Evolutionary conservation across 371 early-diverging fungal genomes (phyloP).

Genomic region (Chytridium lagenaria): DNA sequence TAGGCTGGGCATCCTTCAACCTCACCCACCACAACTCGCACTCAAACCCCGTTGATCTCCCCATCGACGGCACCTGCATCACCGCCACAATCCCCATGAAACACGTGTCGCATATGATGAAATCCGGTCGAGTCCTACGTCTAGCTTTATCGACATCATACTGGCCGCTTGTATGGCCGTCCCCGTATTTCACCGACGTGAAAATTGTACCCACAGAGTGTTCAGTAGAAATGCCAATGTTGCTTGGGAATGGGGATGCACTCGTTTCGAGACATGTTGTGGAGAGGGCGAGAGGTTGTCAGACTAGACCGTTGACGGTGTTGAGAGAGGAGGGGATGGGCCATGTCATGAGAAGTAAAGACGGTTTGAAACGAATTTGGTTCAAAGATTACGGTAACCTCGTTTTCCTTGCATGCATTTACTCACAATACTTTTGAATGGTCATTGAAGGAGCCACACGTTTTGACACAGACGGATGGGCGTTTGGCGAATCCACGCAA

Average conservation of each 20-base stretch:
- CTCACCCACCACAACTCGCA: slow-evolving; percentile 17
- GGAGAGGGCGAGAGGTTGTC: slow-evolving; percentile 7
- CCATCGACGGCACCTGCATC: slow-evolving; percentile 1
- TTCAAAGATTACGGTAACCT: slow-evolving; percentile 11
- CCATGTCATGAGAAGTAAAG: not conserved
- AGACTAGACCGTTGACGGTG: not conserved
- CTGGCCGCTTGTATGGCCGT: slow-evolving; percentile 20
- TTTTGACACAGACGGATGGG: slow-evolving; percentile 18
- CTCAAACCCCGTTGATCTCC: not conserved
- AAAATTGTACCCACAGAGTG: not conserved
- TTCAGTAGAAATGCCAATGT: not conserved
- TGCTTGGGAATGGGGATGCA: slow-evolving; percentile 3
- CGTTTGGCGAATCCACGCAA: slow-evolving; percentile 9
- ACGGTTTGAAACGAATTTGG: not conserved
- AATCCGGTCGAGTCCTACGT: not conserved
- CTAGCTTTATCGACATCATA: slow-evolving; percentile 14
- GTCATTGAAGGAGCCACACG: slow-evolving; percentile 9
- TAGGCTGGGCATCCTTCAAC: slow-evolving; percentile 21
- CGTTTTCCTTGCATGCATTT: not conserved
- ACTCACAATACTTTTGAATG: not conserved
- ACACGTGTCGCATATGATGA: slow-evolving; percentile 10
- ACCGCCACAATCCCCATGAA: not conserved
- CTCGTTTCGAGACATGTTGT: slow-evolving; percentile 11
- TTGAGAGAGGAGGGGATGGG: not conserved
- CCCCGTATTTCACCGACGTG: not conserved